Percentiles rank a stretch among this genome's conserved stretches.
Evolutionary conservation across 345 rosid species (phyloP).

Genomic region (Syzygium oleosum): DNA sequence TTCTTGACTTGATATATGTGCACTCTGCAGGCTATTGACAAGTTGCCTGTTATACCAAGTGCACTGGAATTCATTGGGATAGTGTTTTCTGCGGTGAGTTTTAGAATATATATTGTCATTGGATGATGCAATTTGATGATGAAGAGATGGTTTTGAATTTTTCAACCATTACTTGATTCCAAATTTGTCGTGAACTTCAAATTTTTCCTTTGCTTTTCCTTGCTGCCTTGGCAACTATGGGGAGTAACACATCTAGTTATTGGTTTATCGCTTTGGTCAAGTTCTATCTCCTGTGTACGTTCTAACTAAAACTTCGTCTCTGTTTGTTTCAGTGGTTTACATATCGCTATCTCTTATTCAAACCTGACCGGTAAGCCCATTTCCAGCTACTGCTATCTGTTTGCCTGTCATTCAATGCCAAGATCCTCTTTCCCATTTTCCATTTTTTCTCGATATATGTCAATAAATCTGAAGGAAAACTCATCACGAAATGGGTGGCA

Average conservation of each 20-base stretch:
- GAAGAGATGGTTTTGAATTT: background rate
- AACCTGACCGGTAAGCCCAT: slow-evolving; percentile 63
- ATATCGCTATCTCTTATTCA: slow-evolving; percentile 88
- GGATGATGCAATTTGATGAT: background rate
- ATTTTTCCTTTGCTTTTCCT: background rate
- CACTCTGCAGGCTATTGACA: slow-evolving; percentile 54
- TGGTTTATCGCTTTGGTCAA: background rate
- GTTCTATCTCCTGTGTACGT: background rate
- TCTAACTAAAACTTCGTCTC: slow-evolving; percentile 9
- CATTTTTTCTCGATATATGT: background rate
- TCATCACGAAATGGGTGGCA: background rate
- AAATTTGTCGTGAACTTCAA: background rate
- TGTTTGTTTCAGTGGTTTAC: slow-evolving; percentile 64
- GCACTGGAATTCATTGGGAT: slow-evolving; percentile 70
- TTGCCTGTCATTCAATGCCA: background rate
- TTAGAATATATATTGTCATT: background rate
- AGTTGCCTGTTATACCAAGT: slow-evolving; percentile 62
- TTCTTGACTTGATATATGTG: background rate
- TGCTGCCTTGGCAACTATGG: background rate
- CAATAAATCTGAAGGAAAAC: background rate
- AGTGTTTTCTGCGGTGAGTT: slow-evolving; percentile 60
- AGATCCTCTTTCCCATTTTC: background rate
- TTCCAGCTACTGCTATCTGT: background rate
- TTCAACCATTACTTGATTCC: background rate
- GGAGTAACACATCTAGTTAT: background rate